Percentiles rank a stretch among this genome's conserved stretches.
Conservation (phyloP, 2,329 filamentous ascomycete species). For the Scopulariopsis brevicaulis region DNA sequence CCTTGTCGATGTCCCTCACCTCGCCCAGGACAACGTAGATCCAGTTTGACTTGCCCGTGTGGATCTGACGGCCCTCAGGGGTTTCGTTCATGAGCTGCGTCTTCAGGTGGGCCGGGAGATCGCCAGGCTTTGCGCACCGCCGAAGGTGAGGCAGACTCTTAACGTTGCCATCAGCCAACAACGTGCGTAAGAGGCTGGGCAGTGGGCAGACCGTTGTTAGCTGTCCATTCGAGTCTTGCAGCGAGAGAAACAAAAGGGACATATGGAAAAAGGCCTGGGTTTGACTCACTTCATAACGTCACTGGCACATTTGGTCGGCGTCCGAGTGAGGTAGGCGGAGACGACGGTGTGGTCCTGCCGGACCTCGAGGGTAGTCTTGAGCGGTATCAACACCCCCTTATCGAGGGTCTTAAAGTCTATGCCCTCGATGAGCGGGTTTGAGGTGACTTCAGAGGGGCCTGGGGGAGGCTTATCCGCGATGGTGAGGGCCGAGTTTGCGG, state of each 20-base stretch:
- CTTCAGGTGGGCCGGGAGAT: conserved; percentile 56
- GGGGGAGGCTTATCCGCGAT: conserved; percentile 4
- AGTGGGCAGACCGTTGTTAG: neutral
- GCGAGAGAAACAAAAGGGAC: neutral
- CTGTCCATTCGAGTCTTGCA: neutral
- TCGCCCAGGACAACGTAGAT: conserved; percentile 47
- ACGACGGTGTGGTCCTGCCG: conserved; percentile 46
- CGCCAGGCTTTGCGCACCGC: conserved; percentile 60
- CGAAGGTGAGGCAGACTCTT: conserved; percentile 61
- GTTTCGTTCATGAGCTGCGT: conserved; percentile 48
- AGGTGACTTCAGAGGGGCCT: conserved; percentile 9
- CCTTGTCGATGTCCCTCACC: conserved; percentile 17
- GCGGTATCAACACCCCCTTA: conserved; percentile 42
- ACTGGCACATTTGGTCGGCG: conserved; percentile 62
- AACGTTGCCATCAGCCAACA: conserved; percentile 37
- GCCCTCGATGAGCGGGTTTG: conserved; percentile 25
- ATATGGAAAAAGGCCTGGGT: neutral
- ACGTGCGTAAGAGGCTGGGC: conserved; percentile 7
- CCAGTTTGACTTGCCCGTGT: conserved; percentile 48
- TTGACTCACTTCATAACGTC: conserved; percentile 56
- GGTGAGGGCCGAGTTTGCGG: neutral
- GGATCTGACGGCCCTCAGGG: conserved; percentile 40
- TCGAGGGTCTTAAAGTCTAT: conserved; percentile 22
- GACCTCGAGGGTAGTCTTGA: conserved; percentile 55
- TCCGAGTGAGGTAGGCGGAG: conserved; percentile 58